phyloP scores from a whole-genome alignment of 2,329 filamentous ascomycete genomes.

The Aspergillus glaucus region DNA sequence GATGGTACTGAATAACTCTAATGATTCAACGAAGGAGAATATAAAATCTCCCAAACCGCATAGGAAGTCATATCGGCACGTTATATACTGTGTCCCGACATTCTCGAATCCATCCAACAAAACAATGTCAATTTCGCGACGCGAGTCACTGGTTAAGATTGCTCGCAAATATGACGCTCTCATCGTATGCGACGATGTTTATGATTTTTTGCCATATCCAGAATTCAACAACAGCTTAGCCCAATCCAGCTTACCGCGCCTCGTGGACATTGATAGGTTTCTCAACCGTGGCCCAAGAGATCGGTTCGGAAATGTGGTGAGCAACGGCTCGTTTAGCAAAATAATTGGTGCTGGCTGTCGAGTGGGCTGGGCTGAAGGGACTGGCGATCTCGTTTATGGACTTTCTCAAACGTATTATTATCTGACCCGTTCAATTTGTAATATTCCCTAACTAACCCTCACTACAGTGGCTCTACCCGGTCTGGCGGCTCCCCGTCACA shows the following conservation, averaged over 20 bases:
- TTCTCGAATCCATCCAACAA: constrained; percentile 84
- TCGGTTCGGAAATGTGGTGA: constrained; percentile 72
- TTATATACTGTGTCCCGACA: constrained; percentile 84
- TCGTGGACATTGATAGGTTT: constrained; percentile 70
- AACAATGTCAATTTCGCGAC: constrained; percentile 65
- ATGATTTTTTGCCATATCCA: constrained; percentile 84
- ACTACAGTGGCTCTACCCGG: constrained; percentile 47
- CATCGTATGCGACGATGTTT: constrained; percentile 86
- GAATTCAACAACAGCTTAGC: constrained; percentile 6
- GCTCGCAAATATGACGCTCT: constrained; percentile 75
- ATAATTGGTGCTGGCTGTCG: constrained; percentile 73
- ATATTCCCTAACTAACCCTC: background rate
- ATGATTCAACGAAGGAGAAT: constrained; percentile 29
- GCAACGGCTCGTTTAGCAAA: constrained; percentile 89
- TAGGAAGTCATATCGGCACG: constrained; percentile 74
- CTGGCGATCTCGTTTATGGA: constrained; percentile 53
- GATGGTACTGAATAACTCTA: too few species aligned
- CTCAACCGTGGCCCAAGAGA: constrained; percentile 56
- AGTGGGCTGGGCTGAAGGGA: constrained; percentile 82
- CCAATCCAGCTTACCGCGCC: constrained; percentile 51
- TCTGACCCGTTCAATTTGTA: constrained; percentile 16
- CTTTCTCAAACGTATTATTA: constrained; percentile 50
- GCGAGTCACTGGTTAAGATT: constrained; percentile 64
- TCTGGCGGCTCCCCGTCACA: constrained; percentile 58
- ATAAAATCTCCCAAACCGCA: constrained; percentile 54